Base-by-base conservation (phyloP, 176 grass and related monocot genomes). In the Tuctoria greenei region DNA sequence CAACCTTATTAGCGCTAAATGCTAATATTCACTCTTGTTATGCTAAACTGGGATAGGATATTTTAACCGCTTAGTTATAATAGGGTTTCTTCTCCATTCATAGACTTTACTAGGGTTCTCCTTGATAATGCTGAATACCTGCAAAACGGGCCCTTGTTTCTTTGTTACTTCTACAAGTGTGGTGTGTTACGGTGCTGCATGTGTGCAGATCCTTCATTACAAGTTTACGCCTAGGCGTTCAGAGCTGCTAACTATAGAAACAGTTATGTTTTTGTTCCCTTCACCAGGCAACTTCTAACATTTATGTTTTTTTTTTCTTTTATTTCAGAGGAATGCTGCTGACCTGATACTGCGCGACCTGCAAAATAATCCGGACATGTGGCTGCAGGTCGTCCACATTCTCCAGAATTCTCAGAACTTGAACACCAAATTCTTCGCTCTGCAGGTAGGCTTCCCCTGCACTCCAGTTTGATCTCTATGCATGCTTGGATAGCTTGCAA, bases 321-420 rank as follows among this genome's bases (percentile, higher is more conserved):
- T 70, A 11, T 83, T 73, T 43, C 96, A 99, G 96, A 88, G 96
- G 86, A 85, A 79, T n/a, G 89, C 96, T 18, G 96, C 96, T 16
- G 96, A 99, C 79, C 91, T 84, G 77, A 95, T 99, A 69, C 44
- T 99, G 27, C 87, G 96, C 17, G 96, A 99, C 26, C 82, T 99
- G 39, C 96, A 99, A 65, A 99, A 99, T 61, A 99, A 95, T 64
- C 92, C 89, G 2, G 96, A 99, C 58, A 95, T 87, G 69, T 99
- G 96, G 96, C 76, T 99, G 34, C 96, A 99, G 83, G 96, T 99
- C 7, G 96, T 99, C 27, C 92, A 99, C 83, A 93, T 99, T 82
- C 77, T 99, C 61, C 92, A 95, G 69, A 92, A 95, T 66, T 95
- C 96, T 1, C 92, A 99, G 74, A 92, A 86, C 69, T 72, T 99